Percentiles rank a stretch among this genome's conserved stretches.
Conservation (phyloP, 1,284 basidiomycete genomes). For the Naganishia sp. region DNA sequence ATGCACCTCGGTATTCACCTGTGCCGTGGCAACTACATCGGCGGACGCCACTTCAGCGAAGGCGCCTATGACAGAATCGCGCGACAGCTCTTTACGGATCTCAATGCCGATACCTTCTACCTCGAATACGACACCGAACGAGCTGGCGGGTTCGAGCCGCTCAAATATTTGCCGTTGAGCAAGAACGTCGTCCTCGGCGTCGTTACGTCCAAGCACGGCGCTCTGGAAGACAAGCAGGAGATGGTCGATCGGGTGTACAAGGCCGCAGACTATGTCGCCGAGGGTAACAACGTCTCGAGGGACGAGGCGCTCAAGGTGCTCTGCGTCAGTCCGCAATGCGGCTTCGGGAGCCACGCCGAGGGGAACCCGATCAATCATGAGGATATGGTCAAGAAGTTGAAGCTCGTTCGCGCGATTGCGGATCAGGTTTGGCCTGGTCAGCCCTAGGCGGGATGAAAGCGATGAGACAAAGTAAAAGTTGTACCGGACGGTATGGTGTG, state of each 20-base stretch:
- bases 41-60: constrained; percentile 68
- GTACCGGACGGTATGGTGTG: neutral
- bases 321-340: constrained; percentile 46
- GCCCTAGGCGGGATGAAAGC: neutral
- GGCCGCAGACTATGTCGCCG: constrained; percentile 60
- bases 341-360: constrained; percentile 40
- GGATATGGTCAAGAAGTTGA: constrained; percentile 46
- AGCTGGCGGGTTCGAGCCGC: constrained; percentile 68
- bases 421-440: constrained; percentile 44
- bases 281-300: constrained; percentile 33
- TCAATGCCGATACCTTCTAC: constrained; percentile 75
- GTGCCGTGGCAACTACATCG: constrained; percentile 75
- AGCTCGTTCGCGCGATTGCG: constrained; percentile 41
- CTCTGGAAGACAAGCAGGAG: constrained; percentile 65
- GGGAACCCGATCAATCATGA: constrained; percentile 45
- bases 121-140: constrained; percentile 72
- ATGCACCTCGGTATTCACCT: constrained; percentile 71
- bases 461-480: neutral
- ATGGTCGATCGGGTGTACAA: constrained; percentile 64
- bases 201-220: constrained; percentile 68
- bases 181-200: constrained; percentile 73
- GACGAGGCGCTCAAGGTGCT: constrained; percentile 41
- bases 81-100: constrained; percentile 65
- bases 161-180: constrained; percentile 63
- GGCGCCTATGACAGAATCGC: constrained; percentile 75